phyloP scores from a whole-genome alignment of 108 stramenopile genomes.

The Conticribra guillardii region DNA sequence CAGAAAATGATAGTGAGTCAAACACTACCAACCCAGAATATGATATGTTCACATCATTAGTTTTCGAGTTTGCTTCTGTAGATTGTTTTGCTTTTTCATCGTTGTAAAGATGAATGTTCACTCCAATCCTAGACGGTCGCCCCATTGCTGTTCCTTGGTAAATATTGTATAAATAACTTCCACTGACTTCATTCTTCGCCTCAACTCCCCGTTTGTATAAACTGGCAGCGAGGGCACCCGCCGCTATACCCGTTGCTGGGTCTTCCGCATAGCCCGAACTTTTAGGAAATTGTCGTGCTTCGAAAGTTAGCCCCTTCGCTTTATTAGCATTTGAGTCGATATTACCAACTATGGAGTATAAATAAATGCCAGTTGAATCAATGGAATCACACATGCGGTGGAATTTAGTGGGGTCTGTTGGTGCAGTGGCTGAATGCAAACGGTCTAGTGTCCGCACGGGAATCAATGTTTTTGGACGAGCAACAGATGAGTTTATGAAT shows the following conservation, averaged over 20 bases:
- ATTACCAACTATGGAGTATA: conserved; percentile 41
- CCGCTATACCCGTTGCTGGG: conserved; percentile 82
- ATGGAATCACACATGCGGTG: conserved; percentile 56
- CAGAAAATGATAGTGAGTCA: conserved; percentile 19
- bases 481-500: conserved; percentile 61
- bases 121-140: conserved; percentile 51
- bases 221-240: conserved; percentile 71
- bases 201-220: conserved; percentile 27
- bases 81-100: no score
- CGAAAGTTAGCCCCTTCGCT: conserved; percentile 18
- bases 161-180: conserved; percentile 61
- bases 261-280: conserved; percentile 75
- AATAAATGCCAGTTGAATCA: conserved; percentile 67
- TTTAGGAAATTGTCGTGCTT: conserved; percentile 70
- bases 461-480: conserved; percentile 72
- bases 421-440: conserved; percentile 49
- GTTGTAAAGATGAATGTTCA: conserved; percentile 20
- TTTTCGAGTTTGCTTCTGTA: no score
- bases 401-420: conserved; percentile 49
- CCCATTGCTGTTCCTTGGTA: conserved; percentile 74
- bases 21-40: conserved; percentile 35
- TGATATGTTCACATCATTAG: conserved; percentile 16
- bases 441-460: conserved; percentile 51
- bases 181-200: conserved; percentile 1
- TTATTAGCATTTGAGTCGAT: conserved; percentile 3